Percentiles rank a stretch among this genome's conserved stretches.
Evolutionary conservation across 164 flowering plant species (phyloP).

Genomic region (Amborella trichopoda): DNA sequence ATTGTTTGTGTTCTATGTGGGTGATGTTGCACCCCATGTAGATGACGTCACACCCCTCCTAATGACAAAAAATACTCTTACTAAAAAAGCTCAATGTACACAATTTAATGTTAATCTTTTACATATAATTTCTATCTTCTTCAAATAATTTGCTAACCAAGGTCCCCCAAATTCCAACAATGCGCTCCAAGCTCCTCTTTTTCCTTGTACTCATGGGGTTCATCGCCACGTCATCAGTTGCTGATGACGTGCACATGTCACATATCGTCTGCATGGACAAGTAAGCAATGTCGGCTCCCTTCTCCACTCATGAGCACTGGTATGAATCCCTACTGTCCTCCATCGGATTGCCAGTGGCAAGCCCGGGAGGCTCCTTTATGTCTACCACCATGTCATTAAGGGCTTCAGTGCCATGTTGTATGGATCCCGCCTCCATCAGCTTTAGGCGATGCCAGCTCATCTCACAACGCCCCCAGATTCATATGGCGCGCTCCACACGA

Average conservation of each 20-base stretch:
- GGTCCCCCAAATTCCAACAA: too few species aligned
- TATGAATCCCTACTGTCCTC: not conserved
- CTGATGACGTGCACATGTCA: not conserved
- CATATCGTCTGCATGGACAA: conserved; percentile 1
- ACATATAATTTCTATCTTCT: too few species aligned
- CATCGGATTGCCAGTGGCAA: not conserved
- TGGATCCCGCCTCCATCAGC: conserved; percentile 9
- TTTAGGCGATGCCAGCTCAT: conserved; percentile 14
- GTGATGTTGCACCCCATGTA: too few species aligned
- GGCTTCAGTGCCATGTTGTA: conserved; percentile 16
- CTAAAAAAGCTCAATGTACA: too few species aligned
- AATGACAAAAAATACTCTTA: too few species aligned
- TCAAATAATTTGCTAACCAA: too few species aligned
- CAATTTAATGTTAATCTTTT: too few species aligned
- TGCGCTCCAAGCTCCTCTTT: too few species aligned
- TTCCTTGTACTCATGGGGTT: too few species aligned
- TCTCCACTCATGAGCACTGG: conserved; percentile 3
- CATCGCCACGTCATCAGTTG: too few species aligned
- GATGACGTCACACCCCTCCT: too few species aligned
- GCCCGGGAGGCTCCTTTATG: conserved; percentile 5
- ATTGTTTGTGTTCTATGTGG: too few species aligned
- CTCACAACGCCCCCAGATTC: conserved; percentile 5
- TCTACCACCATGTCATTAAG: conserved; percentile 19
- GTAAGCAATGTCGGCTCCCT: not conserved
- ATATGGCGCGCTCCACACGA: conserved; percentile 10